phyloP scores from a whole-genome alignment of 495 filamentous ascomycete genomes.

The Aspergillus incahuasiensis region DNA sequence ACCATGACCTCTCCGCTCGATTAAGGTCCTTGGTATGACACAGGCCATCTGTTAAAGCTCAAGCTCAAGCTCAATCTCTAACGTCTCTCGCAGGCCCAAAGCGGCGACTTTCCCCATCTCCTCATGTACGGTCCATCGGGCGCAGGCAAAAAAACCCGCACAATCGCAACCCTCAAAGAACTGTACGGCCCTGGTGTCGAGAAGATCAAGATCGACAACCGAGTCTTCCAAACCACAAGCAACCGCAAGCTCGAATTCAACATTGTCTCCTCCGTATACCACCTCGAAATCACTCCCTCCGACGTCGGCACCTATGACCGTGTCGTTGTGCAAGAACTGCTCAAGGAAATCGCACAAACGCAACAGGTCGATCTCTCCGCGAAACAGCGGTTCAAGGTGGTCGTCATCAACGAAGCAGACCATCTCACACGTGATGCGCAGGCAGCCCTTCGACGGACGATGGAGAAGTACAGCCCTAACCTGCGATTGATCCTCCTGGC shows the following conservation, averaged over 20 bases:
- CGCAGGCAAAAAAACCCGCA: conserved; percentile 95
- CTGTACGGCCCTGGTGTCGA: conserved; percentile 89
- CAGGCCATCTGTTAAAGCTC: background rate
- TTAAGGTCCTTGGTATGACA: conserved; percentile 82
- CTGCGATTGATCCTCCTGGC: conserved; percentile 84
- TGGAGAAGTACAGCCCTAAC: conserved; percentile 99
- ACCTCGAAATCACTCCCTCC: conserved; percentile 95
- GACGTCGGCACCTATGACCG: conserved; percentile 97
- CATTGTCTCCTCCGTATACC: conserved; percentile 92
- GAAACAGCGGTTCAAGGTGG: conserved; percentile 92
- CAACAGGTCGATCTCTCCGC: conserved; percentile 92
- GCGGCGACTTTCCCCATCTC: conserved; percentile 93
- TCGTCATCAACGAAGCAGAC: conserved; percentile 99
- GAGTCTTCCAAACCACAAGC: conserved; percentile 89
- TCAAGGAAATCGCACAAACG: conserved; percentile 97
- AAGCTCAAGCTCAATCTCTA: background rate
- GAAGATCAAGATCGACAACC: conserved; percentile 95
- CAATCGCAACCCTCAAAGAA: conserved; percentile 88
- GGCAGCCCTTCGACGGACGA: conserved; percentile 88
- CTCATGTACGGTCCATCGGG: conserved; percentile 95
- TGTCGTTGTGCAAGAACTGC: conserved; percentile 88
- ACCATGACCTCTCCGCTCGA: conserved; percentile 80
- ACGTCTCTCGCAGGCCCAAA: conserved; percentile 65
- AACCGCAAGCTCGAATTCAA: conserved; percentile 99
- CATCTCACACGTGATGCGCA: conserved; percentile 91